These are phyloP conservation scores for Hypholoma sublateritium DNA, from an alignment of 768 basidiomycete species.

Conservation along the genomic window DNA sequence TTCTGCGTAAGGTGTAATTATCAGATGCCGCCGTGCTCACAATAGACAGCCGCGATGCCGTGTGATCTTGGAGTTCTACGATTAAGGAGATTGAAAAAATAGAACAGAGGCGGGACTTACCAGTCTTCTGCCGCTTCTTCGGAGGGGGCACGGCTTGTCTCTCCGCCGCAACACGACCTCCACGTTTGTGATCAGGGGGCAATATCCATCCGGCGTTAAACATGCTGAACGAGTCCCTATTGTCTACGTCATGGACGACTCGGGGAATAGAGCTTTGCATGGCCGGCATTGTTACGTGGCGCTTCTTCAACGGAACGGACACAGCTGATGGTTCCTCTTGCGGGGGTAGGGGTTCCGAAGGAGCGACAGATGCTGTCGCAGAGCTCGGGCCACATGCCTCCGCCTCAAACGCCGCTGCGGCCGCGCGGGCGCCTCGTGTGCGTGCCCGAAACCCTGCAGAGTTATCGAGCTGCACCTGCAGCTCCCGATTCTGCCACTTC, in stretches of 20 bases:
- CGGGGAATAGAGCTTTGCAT: conserved; percentile 42
- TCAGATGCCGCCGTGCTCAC: conserved; percentile 49
- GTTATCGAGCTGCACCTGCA: conserved; percentile 31
- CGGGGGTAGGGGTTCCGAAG: neutral
- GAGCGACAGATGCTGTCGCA: neutral
- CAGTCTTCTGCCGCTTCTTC: conserved; percentile 52
- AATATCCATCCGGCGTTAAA: conserved; percentile 91
- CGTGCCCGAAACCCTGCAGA: conserved; percentile 49
- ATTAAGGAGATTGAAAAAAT: conserved; percentile 1
- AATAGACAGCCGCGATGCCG: conserved; percentile 43
- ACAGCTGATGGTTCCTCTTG: neutral
- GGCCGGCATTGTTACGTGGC: conserved; percentile 18
- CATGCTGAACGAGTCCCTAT: conserved; percentile 69
- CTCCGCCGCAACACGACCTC: conserved; percentile 49
- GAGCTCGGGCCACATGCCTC: conserved; percentile 14
- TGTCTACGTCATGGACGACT: conserved; percentile 71
- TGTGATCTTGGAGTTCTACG: conserved; percentile 31
- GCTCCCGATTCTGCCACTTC: conserved; percentile 2
- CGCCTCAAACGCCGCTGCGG: conserved; percentile 43
- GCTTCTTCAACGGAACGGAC: conserved; percentile 24
- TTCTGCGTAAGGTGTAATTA: conserved; percentile 34
- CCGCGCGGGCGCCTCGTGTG: conserved; percentile 43
- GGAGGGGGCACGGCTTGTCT: conserved; percentile 47
- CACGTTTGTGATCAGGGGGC: conserved; percentile 68
- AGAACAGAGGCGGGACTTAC: conserved; percentile 24